phyloP scores from a whole-genome alignment of 495 filamentous ascomycete species.

The Penicillium antarcticum region DNA sequence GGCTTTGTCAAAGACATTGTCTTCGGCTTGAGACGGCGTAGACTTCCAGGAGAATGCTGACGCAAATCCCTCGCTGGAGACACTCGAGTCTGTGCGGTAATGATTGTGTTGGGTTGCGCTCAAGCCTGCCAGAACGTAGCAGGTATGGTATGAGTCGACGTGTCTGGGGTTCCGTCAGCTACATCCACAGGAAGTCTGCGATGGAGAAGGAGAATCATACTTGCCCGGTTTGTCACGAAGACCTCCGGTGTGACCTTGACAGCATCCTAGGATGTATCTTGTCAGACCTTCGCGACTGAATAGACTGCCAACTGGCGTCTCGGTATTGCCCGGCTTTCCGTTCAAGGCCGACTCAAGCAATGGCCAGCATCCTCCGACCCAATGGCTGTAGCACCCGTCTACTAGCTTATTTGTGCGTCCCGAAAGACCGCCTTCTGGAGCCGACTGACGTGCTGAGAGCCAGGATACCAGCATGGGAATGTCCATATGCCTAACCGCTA shows the following conservation, averaged over 20 bases:
- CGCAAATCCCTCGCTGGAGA: constrained; percentile 34
- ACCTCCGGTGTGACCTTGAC: constrained; percentile 75
- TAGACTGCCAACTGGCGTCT: constrained; percentile 42
- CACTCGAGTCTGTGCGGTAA: constrained; percentile 50
- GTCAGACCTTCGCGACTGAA: constrained; percentile 83
- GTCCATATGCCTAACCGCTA: constrained; percentile 63
- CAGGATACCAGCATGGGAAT: constrained; percentile 74
- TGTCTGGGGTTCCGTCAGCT: constrained; percentile 43
- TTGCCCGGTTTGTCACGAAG: constrained; percentile 91
- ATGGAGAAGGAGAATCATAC: constrained; percentile 47
- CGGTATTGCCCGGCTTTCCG: constrained; percentile 36
- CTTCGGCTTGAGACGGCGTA: constrained; percentile 43
- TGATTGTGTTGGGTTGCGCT: constrained; percentile 77
- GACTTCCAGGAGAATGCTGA: constrained; percentile 67
- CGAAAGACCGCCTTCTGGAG: constrained; percentile 85
- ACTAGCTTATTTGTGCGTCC: constrained; percentile 98
- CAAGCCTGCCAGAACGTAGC: constrained; percentile 84
- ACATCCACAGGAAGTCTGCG: background rate
- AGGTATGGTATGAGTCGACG: constrained; percentile 87
- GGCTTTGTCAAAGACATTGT: constrained; percentile 44
- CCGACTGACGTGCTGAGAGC: constrained; percentile 85
- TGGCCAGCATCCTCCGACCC: constrained; percentile 93
- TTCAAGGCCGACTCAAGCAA: constrained; percentile 77
- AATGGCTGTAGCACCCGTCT: constrained; percentile 96
- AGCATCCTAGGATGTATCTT: constrained; percentile 85